phyloP scores from a whole-genome alignment of 306 rosid genomes.

The Alnus rubra region DNA sequence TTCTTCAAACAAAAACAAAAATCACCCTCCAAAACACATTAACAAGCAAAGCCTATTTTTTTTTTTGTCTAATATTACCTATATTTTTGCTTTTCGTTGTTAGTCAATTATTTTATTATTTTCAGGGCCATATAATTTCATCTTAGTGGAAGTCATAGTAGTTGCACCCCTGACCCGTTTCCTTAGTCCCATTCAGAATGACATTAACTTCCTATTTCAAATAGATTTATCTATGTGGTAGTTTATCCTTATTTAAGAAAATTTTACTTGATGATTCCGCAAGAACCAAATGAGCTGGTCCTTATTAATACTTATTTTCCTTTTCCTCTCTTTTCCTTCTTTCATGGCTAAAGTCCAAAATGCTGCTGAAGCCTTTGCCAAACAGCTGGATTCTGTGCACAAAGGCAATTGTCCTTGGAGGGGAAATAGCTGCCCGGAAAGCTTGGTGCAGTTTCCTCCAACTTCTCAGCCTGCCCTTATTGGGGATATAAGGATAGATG shows the following conservation, averaged over 20 bases:
- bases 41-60: no score
- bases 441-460: conserved; percentile 98
- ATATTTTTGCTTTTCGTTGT: background rate
- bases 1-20: no score
- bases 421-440: conserved; percentile 96
- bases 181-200: background rate
- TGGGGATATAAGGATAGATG: conserved; percentile 98
- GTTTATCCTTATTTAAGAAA: conserved; percentile 7
- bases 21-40: no score
- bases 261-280: conserved; percentile 13
- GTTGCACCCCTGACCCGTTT: background rate
- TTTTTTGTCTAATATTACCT: no score
- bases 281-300: conserved; percentile 24
- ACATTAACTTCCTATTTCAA: conserved; percentile 11
- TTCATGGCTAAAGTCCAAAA: conserved; percentile 64
- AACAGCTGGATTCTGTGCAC: conserved; percentile 86
- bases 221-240: conserved; percentile 9
- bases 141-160: background rate
- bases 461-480: conserved; percentile 85
- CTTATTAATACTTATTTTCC: conserved; percentile 21
- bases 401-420: conserved; percentile 85
- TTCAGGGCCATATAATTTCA: background rate
- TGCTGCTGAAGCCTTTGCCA: conserved; percentile 76
- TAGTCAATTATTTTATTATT: no score
- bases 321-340: conserved; percentile 25